Percentiles rank a stretch among this genome's conserved stretches.
phyloP scores from a whole-genome alignment of 2,329 filamentous ascomycete genomes.

The Ophioceras dolichostomum region DNA sequence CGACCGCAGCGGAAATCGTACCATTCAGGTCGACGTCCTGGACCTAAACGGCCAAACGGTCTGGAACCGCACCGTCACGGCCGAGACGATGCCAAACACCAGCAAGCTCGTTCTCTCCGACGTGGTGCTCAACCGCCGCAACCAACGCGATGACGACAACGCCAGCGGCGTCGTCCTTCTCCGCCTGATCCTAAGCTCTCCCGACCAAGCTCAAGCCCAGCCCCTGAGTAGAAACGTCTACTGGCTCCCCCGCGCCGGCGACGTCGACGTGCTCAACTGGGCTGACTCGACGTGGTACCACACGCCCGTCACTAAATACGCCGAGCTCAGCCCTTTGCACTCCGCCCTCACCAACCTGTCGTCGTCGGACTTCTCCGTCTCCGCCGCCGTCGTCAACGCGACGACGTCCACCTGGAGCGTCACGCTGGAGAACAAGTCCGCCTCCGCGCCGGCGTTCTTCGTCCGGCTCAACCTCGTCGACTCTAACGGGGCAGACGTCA shows the following conservation, averaged over 20 bases:
- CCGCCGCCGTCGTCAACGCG: slow-evolving; percentile 10
- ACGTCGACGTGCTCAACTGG: slow-evolving; percentile 40
- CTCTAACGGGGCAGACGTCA: slow-evolving; percentile 26
- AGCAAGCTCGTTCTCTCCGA: slow-evolving; percentile 23
- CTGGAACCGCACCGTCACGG: slow-evolving; percentile 12
- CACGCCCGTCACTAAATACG: slow-evolving; percentile 41
- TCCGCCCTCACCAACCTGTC: slow-evolving; percentile 27
- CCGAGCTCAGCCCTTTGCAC: too few species aligned
- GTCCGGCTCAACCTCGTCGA: slow-evolving; percentile 38
- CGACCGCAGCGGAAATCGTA: slow-evolving; percentile 23
- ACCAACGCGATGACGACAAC: slow-evolving; percentile 22
- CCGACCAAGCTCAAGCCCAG: slow-evolving; percentile 6
- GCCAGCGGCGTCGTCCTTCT: slow-evolving; percentile 41
- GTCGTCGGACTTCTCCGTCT: slow-evolving; percentile 22
- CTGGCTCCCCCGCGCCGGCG: slow-evolving; percentile 38
- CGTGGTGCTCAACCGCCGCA: slow-evolving; percentile 10
- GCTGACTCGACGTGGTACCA: slow-evolving; percentile 43
- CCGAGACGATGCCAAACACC: slow-evolving; percentile 29
- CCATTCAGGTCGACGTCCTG: slow-evolving; percentile 35
- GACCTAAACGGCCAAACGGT: slow-evolving; percentile 31
- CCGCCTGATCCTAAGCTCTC: slow-evolving; percentile 27
- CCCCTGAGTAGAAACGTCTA: slow-evolving; percentile 46
- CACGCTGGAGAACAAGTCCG: slow-evolving; percentile 35
- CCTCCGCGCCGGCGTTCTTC: slow-evolving; percentile 42
- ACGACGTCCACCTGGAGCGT: slow-evolving; percentile 15